These are phyloP conservation scores for Bertia moriformis DNA, from an alignment of 2,329 filamentous ascomycete species.

Conservation along the genomic window DNA sequence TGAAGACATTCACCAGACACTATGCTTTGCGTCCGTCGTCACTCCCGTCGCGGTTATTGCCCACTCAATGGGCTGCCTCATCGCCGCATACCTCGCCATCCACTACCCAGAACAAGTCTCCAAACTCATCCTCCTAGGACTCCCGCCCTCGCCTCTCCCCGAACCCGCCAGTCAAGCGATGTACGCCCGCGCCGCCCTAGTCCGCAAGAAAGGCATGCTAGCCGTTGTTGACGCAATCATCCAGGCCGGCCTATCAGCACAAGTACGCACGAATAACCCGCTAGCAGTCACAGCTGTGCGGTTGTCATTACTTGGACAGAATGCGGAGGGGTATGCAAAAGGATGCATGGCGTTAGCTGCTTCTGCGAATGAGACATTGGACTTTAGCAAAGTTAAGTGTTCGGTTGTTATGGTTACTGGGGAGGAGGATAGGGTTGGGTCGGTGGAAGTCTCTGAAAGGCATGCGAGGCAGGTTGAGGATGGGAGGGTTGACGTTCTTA, in stretches of 20 bases:
- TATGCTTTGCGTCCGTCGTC: conserved; percentile 15
- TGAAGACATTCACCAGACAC: conserved; percentile 22
- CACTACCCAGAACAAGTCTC: conserved; percentile 21
- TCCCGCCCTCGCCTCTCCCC: conserved; percentile 16
- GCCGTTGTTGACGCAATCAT: conserved; percentile 22
- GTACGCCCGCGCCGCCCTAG: conserved; percentile 19
- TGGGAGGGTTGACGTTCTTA: conserved; percentile 16
- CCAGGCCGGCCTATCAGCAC: conserved; percentile 17
- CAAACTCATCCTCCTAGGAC: conserved; percentile 30
- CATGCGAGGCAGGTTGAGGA: conserved; percentile 12
- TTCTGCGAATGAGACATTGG: conserved; percentile 13
- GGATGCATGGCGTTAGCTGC: conserved; percentile 30
- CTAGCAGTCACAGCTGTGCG: conserved; percentile 24
- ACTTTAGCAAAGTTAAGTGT: conserved; percentile 15
- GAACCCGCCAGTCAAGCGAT: conserved; percentile 13
- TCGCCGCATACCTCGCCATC: conserved; percentile 26
- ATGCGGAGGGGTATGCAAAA: conserved; percentile 39
- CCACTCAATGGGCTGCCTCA: conserved; percentile 33
- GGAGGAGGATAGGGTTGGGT: conserved; percentile 25
- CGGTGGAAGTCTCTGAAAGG: conserved; percentile 17
- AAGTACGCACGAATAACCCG: conserved; percentile 19
- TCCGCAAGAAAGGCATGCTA: conserved; percentile 26
- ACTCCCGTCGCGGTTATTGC: conserved; percentile 25
- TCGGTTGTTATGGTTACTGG: conserved; percentile 27
- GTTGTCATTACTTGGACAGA: conserved; percentile 27